Evolutionary conservation across 495 filamentous ascomycete genomes (phyloP), one percentile per base, ranked within the genome.

Genomic region (Aspergillus leporis): DNA sequence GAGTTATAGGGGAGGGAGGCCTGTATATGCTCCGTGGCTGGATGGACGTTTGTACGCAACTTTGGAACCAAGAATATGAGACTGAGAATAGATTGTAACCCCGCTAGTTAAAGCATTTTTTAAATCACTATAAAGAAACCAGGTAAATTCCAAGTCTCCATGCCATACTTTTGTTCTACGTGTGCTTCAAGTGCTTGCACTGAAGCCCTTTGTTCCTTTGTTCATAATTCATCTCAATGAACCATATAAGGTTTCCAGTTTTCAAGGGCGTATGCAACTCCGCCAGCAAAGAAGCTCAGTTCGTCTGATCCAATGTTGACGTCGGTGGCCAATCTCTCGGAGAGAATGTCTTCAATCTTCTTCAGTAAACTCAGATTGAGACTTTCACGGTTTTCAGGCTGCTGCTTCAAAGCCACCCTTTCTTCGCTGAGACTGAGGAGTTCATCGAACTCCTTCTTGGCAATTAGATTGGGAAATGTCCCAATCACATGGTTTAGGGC

Each of bases 241-340:
- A 36, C 34, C 51, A 58, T 18, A 12, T 52, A 52, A 25, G 36
- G 43, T n/a, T 67, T 63, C 60, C 70, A 66, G 43, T 68, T 70
- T 28, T 71, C 72, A 22, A 80, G 66, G 0, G 73, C 75, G 46
- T 74, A 74, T 10, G 62, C 69, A 38, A 80, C 60, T 12, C 75
- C 73, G 14, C 74, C 74, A 10, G 77, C 75, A 51, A 80, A 75
- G 51, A 80, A 78, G 54, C 74, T 71, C 50, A 78, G 51, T 54
- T 80, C 77, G 48, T 80, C 74, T 13, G 69, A 62, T 12, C 66
- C 65, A 7, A 80, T 66, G 8, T 70, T 61, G 34, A 76, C 67
- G 6, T 56, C 58, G 13, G 61, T 64, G 30, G 70, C 63, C 48
- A 80, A 53, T 45, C 75, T 64, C 50, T 77, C 67, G 2, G 61